Evolutionary conservation across 768 basidiomycete genomes (phyloP), one percentile per base, ranked within the genome.

Genomic region (Tylopilus intermedius): DNA sequence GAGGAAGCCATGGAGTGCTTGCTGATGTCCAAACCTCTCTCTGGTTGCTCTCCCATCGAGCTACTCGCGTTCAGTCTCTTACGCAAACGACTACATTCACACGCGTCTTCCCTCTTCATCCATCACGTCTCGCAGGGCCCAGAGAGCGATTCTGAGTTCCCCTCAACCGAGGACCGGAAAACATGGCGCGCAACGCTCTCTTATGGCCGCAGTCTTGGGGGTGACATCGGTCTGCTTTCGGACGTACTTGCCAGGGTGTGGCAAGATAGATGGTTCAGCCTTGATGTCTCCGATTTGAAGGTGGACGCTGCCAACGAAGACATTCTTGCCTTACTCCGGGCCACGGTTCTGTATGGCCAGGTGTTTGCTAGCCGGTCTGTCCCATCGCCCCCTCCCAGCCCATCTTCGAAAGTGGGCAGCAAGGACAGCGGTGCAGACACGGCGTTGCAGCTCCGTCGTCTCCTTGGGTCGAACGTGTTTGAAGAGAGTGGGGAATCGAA

Each of bases 161-260:
- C 51, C 4, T 49, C 58, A n/a, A 53, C 60, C 58, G 55, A 64
- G 33, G 55, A 62, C 54, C 56, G 55, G n/a, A 66, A 69, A 37
- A 76, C 76, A 56, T 74, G 77, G 65, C 65, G 69, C 48, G 70
- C 67, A 30, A 82, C 82, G 0, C 65, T 88, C 37, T 78, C 79
- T 7, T 80, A 80, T 24, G 83, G 84, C 21, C 75, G 74, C 43
- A 80, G 82, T 49, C 76, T 90, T 6, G 85, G 86, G 3, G 87
- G 86, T 1, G 61, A 66, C 10, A 75, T 81, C 0, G 76, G 75
- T 3, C 69, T 75, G 49, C 71, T 90, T 14, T 85, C 79, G 0
- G 71, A 75, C 57, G 61, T 70, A 6, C 71, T 89, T 27, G 84
- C 86, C 65, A 72, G 77, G 45, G 73, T 81, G 49, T 82, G 81